These are phyloP conservation scores for Actinomucor elegans DNA, from an alignment of 371 early-diverging fungal genomes.

Conservation along the genomic window DNA sequence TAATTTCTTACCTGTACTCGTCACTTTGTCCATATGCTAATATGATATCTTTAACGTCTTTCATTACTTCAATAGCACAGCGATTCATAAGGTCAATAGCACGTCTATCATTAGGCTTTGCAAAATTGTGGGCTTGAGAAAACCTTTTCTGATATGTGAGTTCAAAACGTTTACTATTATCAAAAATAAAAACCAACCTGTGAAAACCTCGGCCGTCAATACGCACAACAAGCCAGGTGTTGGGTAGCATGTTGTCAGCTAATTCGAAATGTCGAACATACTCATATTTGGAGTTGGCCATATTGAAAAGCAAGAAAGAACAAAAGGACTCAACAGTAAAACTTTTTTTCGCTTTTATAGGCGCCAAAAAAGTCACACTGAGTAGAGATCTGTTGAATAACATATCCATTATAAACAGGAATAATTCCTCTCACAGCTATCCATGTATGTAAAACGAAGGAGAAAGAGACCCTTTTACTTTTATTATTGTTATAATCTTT, in stretches of 20 bases:
- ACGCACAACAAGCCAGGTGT: slow-evolving; percentile 89
- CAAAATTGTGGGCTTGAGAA: slow-evolving; percentile 78
- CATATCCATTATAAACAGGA: no score
- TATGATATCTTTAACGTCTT: slow-evolving; percentile 77
- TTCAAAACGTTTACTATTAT: no score
- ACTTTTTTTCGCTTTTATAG: no score
- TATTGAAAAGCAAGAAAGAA: slow-evolving; percentile 20
- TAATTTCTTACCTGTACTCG: slow-evolving; percentile 74
- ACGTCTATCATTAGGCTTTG: slow-evolving; percentile 90
- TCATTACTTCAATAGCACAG: slow-evolving; percentile 79
- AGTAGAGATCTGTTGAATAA: no score
- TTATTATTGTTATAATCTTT: no score
- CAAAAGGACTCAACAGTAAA: background rate
- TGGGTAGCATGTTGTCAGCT: slow-evolving; percentile 73
- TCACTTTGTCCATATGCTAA: slow-evolving; percentile 94
- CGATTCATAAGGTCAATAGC: slow-evolving; percentile 87
- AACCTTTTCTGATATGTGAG: no score
- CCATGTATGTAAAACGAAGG: no score
- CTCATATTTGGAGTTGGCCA: slow-evolving; percentile 93
- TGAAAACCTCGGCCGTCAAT: slow-evolving; percentile 95
- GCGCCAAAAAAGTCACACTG: no score
- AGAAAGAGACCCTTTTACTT: no score
- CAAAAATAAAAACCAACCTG: slow-evolving; percentile 54
- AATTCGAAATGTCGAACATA: slow-evolving; percentile 91
- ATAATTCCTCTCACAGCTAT: no score